Evolutionary conservation across 164 flowering plant genomes (phyloP), one percentile per base, ranked within the genome.

Genomic region (Umbellularia californica): DNA sequence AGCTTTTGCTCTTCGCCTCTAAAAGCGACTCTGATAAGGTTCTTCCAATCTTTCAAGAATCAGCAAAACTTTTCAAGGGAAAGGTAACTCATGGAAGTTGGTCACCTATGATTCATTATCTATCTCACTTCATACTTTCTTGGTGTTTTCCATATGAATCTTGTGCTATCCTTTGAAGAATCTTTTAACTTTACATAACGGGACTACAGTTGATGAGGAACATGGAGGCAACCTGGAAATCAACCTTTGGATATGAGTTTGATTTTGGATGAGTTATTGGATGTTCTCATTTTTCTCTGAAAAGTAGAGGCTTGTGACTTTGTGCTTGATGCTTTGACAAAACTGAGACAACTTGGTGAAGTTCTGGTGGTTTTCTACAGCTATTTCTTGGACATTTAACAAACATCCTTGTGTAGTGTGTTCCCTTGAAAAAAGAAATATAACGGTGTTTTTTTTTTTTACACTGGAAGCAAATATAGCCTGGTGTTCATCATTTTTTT

Each of bases 21-120:
- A 81, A 89, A 76, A 92, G 87, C 22, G 89, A 82, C 75, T 80
- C 95, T 19, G 88, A 83, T 77, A 88, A 86, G 78, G 72, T 85
- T 74, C 5, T 92, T n/a, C 91, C 92, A 71, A 70, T 74, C 73
- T 92, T 92, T 75, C 82, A 85, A 77, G 95, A 91, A 74, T 94
- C 95, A 27, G 97, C 99, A 69, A 93, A 88, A 74, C 60, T 71
- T 76, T 93, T 95, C 81, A 95, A 95, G 86, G 98, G 97, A 81
- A 91, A 93, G 97, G 99, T 95, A 84, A 68, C 4, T 69, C 22
- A 25, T 35, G 30, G 55, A 68, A 35, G 24, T 63, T 75, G 67
- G 27, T 64, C 11, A 41, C 47, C 9, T 41, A 41, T 41, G 47
- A 9, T 41, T 41, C 10, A 9, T 9, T 41, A 41, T 41, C 47